Evolutionary conservation across 768 basidiomycete genomes (phyloP), one percentile per base, ranked within the genome.

Genomic region (Suillus brevipes): DNA sequence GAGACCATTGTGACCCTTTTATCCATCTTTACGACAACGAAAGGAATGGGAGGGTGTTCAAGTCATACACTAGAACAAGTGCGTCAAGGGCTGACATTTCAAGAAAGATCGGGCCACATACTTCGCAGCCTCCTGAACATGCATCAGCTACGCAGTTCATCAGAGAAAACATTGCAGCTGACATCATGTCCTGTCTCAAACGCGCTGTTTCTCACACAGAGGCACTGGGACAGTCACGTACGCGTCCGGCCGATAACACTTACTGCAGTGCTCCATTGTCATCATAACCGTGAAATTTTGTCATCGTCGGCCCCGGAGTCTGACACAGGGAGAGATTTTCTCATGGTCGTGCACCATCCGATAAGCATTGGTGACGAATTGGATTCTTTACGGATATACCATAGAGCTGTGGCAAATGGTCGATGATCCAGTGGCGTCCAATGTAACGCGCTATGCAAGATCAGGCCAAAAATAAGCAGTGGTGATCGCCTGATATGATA

Each of bases 161-260:
- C 10, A 72, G 61, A 1, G 75, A 74, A 1, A 78, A 75, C 31
- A 81, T 69, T 16, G 77, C 78, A 25, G 79, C 78, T 6, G 79
- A 73, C 3, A 77, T 78, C 1, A 78, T 81, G 56, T 79, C 78
- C 78, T 79, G 58, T 28, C 12, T 65, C 14, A 3, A 60, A 31
- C 62, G 16, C 28, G 45, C n/a, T 62, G 20, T 49, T 49, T 6
- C 23, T 49, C 12, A 5, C 12, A n/a, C 45, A 28, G 7, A 28
- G 14, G 25, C 14, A 28, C 14, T 28, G 7, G 14, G 49, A 28
- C 16, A 37, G 58, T 36, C n/a, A 68, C 75, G 36, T 60, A 80
- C 79, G 66, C 81, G 79, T 0, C 80, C 79, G 7, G 77, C 79
- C 18, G 76, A 74, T 68, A 81, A 81, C 2, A 79, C 66, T 2